Conservation (phyloP, 768 basidiomycete species). For the Trametes maxima region DNA sequence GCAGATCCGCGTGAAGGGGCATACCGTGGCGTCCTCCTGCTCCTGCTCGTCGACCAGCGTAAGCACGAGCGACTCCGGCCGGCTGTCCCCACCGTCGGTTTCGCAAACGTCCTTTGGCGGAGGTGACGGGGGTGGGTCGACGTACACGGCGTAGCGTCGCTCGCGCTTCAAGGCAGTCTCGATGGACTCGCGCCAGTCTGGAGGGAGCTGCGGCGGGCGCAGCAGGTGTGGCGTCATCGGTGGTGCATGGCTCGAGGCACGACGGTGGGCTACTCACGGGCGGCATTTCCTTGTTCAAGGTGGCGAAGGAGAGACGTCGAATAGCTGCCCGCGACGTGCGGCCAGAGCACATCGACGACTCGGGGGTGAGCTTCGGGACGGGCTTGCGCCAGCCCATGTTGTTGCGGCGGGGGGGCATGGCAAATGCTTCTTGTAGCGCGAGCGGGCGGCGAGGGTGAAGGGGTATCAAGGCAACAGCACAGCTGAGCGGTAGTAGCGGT, state of each 20-base stretch:
- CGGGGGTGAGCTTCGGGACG: constrained; percentile 66
- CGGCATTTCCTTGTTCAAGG: constrained; percentile 28
- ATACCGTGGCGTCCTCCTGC: constrained; percentile 1
- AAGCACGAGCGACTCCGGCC: constrained; percentile 11
- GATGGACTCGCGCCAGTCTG: constrained; percentile 31
- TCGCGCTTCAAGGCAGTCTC: constrained; percentile 17
- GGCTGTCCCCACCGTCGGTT: too few species aligned
- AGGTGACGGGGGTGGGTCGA: constrained; percentile 11
- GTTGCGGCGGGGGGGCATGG: constrained; percentile 15
- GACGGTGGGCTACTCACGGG: constrained; percentile 27
- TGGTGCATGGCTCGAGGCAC: constrained; percentile 8
- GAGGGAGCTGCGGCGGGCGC: constrained; percentile 27
- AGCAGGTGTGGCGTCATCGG: constrained; percentile 15
- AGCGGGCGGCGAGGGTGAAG: not conserved
- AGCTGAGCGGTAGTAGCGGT: not conserved
- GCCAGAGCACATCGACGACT: constrained; percentile 48
- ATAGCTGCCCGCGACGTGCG: constrained; percentile 6
- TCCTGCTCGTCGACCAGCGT: constrained; percentile 10
- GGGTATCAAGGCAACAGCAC: not conserved
- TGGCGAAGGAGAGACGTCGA: constrained; percentile 22
- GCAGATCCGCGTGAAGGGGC: constrained; percentile 4
- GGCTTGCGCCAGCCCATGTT: constrained; percentile 72
- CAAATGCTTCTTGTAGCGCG: not conserved
- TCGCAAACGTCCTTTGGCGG: constrained; percentile 13
- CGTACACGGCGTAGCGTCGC: constrained; percentile 21